Percentiles rank a stretch among this genome's conserved stretches.
Evolutionary conservation across 148 eudicot species (phyloP).

Genomic region (Silene uniflora): DNA sequence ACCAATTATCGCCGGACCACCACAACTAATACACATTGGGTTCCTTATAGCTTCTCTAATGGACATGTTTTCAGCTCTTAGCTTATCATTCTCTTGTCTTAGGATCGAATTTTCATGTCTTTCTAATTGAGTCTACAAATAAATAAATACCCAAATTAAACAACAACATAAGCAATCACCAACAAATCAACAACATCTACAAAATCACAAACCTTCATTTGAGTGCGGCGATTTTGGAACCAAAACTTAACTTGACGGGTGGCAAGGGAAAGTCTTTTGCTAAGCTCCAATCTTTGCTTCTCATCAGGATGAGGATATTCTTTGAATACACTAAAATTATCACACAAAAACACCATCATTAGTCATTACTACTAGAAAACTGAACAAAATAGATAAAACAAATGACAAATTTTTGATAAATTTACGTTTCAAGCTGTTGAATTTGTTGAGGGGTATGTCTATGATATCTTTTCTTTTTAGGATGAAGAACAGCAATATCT

Average conservation of each 20-base stretch:
- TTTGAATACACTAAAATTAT: constrained; percentile 57
- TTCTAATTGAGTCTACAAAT: constrained; percentile 86
- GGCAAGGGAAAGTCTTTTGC: constrained; percentile 76
- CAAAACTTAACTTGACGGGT: constrained; percentile 93
- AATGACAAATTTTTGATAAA: not conserved
- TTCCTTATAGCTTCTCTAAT: constrained; percentile 87
- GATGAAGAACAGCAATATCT: constrained; percentile 63
- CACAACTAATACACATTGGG: constrained; percentile 87
- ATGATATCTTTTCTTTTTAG: constrained; percentile 83
- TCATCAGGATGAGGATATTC: constrained; percentile 99
- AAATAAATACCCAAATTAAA: constrained; percentile 2
- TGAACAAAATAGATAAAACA: not conserved
- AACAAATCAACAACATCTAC: not conserved
- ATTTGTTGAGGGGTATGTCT: constrained; percentile 98
- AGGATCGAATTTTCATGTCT: constrained; percentile 86
- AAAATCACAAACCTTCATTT: constrained; percentile 68
- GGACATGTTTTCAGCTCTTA: constrained; percentile 81
- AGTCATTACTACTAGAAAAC: not conserved
- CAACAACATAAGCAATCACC: not conserved
- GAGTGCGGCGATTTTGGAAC: constrained; percentile 96
- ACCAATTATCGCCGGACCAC: constrained; percentile 86
- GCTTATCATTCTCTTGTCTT: constrained; percentile 90
- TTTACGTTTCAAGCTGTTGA: constrained; percentile 94
- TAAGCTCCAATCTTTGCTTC: constrained; percentile 91
- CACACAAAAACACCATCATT: constrained; percentile 15